Evolutionary conservation across 306 rosid species (phyloP).

Genomic region (Prunus dulcis): DNA sequence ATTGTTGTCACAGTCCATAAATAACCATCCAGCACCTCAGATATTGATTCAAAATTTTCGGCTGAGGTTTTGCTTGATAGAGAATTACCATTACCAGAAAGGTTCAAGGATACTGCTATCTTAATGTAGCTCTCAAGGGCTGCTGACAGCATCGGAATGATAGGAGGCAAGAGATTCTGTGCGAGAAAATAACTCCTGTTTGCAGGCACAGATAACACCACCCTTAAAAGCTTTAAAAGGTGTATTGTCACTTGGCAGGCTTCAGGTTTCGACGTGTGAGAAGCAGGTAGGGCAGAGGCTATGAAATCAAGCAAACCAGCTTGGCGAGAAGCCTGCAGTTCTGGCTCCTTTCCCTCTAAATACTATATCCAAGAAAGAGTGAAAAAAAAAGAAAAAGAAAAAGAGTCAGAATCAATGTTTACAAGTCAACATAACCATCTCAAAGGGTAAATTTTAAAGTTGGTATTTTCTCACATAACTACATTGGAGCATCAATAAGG

Average conservation of each 20-base stretch:
- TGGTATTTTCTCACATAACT: neutral
- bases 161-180: slow-evolving; percentile 91
- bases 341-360: slow-evolving; percentile 93
- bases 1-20: slow-evolving; percentile 77
- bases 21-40: slow-evolving; percentile 85
- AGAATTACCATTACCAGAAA: slow-evolving; percentile 50
- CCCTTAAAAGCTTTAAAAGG: slow-evolving; percentile 78
- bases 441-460: neutral
- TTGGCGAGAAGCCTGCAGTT: slow-evolving; percentile 92
- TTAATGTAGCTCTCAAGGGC: slow-evolving; percentile 95
- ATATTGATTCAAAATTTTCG: slow-evolving; percentile 79
- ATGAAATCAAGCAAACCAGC: slow-evolving; percentile 95
- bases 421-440: slow-evolving; percentile 5
- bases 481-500: neutral
- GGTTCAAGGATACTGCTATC: slow-evolving; percentile 83
- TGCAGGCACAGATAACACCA: slow-evolving; percentile 70
- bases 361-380: slow-evolving; percentile 42
- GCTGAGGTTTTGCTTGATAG: slow-evolving; percentile 70
- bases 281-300: slow-evolving; percentile 97
- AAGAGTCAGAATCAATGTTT: slow-evolving; percentile 9
- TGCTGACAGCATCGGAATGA: slow-evolving; percentile 93
- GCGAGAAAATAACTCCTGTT: slow-evolving; percentile 87
- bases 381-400: too few species aligned
- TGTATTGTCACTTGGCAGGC: slow-evolving; percentile 89
- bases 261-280: slow-evolving; percentile 96